These are phyloP conservation scores for Saccharomyces hybrid DNA, from an alignment of 1,139 yeast species.

Conservation along the genomic window DNA sequence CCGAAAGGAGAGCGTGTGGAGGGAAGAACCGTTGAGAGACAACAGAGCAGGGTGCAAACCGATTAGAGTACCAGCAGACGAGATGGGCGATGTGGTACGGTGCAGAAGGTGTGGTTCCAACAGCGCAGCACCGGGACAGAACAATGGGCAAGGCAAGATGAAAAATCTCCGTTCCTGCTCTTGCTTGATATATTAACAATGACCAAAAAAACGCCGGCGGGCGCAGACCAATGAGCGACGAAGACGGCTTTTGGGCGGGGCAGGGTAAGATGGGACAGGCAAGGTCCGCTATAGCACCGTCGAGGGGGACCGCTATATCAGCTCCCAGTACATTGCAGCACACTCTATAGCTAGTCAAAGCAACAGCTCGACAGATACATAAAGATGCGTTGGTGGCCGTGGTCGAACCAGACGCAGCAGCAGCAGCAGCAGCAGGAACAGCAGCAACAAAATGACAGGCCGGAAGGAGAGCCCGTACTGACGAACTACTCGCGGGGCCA, in stretches of 20 bases:
- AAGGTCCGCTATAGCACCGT: slow-evolving; percentile 1
- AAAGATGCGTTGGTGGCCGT: slow-evolving; percentile 9
- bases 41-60: not conserved
- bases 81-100: not conserved
- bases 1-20: not conserved
- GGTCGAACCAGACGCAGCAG: slow-evolving; percentile 26
- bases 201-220: not conserved
- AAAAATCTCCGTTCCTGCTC: not conserved
- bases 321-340: not conserved
- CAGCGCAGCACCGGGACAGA: not conserved
- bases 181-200: not conserved
- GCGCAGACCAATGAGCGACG: slow-evolving; percentile 1
- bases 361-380: not conserved
- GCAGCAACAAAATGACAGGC: slow-evolving; percentile 31
- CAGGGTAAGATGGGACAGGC: not conserved
- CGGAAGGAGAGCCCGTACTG: slow-evolving; percentile 10
- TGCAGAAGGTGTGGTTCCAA: not conserved
- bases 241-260: not conserved
- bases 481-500: slow-evolving; percentile 29
- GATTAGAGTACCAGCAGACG: not conserved
- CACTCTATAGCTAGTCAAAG: not conserved
- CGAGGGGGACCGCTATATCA: not conserved
- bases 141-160: slow-evolving; percentile 1
- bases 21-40: not conserved
- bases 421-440: slow-evolving; percentile 35